These are phyloP conservation scores for Linnemannia schmuckeri DNA, from an alignment of 192 early-diverging fungal species.

Conservation along the genomic window DNA sequence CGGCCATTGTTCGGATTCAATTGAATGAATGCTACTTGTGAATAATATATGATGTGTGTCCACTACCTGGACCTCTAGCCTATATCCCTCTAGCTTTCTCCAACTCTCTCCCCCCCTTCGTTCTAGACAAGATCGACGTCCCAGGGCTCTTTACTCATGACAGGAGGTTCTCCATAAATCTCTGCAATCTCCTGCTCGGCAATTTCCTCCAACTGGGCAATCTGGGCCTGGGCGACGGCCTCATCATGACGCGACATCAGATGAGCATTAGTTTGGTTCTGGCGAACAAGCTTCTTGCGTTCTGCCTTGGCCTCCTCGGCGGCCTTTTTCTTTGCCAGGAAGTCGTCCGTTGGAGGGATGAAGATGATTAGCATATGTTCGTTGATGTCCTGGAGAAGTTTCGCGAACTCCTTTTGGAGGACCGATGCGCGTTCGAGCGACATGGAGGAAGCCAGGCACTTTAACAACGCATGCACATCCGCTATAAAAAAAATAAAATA, in stretches of 20 bases:
- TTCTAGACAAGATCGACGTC: constrained; percentile 48
- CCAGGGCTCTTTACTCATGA: constrained; percentile 47
- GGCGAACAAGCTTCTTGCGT: constrained; percentile 43
- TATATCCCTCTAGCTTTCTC: background rate
- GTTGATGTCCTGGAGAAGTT: constrained; percentile 60
- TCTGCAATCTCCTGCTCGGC: constrained; percentile 53
- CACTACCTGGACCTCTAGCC: background rate
- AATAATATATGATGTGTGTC: background rate
- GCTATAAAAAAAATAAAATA: constrained; percentile 41
- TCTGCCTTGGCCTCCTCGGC: constrained; percentile 53
- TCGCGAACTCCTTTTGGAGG: constrained; percentile 64
- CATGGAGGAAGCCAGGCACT: constrained; percentile 64
- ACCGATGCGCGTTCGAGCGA: constrained; percentile 59
- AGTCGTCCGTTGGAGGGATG: constrained; percentile 59
- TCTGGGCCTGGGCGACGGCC: constrained; percentile 46
- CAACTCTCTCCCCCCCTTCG: background rate
- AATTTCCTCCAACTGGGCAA: constrained; percentile 50
- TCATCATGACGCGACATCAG: constrained; percentile 56
- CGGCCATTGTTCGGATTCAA: no score
- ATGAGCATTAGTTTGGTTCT: constrained; percentile 43
- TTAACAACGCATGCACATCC: constrained; percentile 67
- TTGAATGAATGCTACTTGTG: no score
- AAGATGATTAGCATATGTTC: constrained; percentile 62
- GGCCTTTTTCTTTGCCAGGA: constrained; percentile 52
- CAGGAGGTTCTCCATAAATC: constrained; percentile 49